Percentiles rank a stretch among this genome's conserved stretches.
Evolutionary conservation across 2,329 filamentous ascomycete species (phyloP).

Genomic region (Sporothrix globosa): DNA sequence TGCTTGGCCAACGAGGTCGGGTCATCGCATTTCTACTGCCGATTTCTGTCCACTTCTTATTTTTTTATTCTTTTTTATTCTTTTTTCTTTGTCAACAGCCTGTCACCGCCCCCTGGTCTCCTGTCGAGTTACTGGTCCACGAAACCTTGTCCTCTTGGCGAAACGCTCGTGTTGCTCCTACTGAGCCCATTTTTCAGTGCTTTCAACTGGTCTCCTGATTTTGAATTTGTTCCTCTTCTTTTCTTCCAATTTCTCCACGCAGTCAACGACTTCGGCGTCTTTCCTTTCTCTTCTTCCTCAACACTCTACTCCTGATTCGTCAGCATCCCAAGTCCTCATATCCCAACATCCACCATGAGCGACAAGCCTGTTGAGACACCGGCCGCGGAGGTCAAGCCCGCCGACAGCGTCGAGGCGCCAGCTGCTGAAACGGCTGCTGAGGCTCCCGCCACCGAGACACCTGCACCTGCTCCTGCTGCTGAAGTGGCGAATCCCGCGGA

Average conservation of each 20-base stretch:
- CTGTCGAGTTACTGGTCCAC: conserved; percentile 14
- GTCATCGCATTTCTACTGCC: not conserved
- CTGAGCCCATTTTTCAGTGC: no score
- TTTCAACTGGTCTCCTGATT: not conserved
- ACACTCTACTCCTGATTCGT: not conserved
- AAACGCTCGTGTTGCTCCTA: conserved; percentile 15
- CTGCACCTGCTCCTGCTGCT: not conserved
- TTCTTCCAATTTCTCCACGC: not conserved
- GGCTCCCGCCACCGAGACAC: conserved; percentile 6
- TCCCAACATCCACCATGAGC: conserved; percentile 31
- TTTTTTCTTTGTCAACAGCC: not conserved
- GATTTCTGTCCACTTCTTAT: not conserved
- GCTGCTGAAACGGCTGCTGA: conserved; percentile 10
- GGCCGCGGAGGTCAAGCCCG: conserved; percentile 27
- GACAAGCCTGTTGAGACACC: conserved; percentile 34
- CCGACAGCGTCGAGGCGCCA: not conserved
- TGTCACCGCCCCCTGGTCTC: not conserved
- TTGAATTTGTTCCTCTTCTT: not conserved
- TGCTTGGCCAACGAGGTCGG: conserved; percentile 29
- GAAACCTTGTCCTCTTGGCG: conserved; percentile 18
- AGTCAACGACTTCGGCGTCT: no score
- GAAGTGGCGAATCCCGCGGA: conserved; percentile 26
- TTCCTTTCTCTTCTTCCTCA: not conserved
- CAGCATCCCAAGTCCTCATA: not conserved
- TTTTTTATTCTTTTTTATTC: not conserved